Evolutionary conservation across 2,329 filamentous ascomycete species (phyloP).

Genomic region (Alternaria sp.): DNA sequence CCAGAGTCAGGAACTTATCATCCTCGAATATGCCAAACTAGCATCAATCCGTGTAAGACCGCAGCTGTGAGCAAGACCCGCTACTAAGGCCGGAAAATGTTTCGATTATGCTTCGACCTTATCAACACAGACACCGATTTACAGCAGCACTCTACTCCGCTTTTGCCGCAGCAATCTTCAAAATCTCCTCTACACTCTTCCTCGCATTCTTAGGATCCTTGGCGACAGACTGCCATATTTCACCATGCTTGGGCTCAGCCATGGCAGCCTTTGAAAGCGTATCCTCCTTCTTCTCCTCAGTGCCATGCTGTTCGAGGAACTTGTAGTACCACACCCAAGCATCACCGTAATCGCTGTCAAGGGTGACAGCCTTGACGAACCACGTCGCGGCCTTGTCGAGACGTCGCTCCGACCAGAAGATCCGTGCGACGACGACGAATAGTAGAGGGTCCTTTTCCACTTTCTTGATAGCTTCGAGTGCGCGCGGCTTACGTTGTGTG

Average conservation of each 20-base stretch:
- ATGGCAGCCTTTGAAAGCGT: constrained; percentile 81
- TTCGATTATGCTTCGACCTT: too few relatives aligned
- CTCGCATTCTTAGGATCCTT: constrained; percentile 86
- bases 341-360: constrained; percentile 88
- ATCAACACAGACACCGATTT: too few relatives aligned
- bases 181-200: constrained; percentile 78
- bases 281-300: constrained; percentile 88
- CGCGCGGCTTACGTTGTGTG: constrained; percentile 90
- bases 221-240: constrained; percentile 85
- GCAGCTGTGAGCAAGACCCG: too few relatives aligned
- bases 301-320: constrained; percentile 91
- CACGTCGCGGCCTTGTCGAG: constrained; percentile 94
- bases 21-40: too few relatives aligned
- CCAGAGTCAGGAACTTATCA: too few relatives aligned
- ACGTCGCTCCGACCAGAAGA: constrained; percentile 93
- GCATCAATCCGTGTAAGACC: too few relatives aligned
- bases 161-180: constrained; percentile 77
- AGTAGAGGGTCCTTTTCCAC: constrained; percentile 90
- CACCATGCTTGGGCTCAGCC: constrained; percentile 90
- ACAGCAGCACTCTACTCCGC: constrained; percentile 52
- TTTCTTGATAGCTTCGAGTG: constrained; percentile 94
- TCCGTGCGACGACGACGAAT: constrained; percentile 90
- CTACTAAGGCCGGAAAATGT: too few relatives aligned
- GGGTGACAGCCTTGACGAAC: constrained; percentile 94
- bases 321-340: constrained; percentile 99